A percentile compares a stretch with the other conserved stretches of the same genome.
Evolutionary conservation across 1,284 basidiomycete species (phyloP).

Genomic region (Cutaneotrichosporon sp.): DNA sequence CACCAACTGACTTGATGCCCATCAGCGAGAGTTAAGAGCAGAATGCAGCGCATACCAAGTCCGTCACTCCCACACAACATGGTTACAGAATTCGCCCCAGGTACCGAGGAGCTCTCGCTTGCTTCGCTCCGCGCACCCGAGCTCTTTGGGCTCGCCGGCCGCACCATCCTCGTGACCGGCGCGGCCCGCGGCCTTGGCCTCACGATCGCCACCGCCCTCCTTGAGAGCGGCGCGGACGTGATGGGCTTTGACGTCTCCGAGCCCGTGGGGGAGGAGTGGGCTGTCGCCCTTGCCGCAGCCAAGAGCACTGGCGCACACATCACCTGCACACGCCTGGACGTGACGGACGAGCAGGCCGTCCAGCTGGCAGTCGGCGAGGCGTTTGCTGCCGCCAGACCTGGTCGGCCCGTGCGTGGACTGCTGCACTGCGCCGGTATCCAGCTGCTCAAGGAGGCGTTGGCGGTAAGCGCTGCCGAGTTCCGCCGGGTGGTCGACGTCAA

Average conservation of each 20-base stretch:
- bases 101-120: too few species aligned
- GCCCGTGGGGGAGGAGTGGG: conserved; percentile 66
- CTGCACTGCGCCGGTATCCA: conserved; percentile 77
- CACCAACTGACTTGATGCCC: too few species aligned
- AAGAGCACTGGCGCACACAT: conserved; percentile 56
- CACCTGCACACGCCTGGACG: conserved; percentile 67
- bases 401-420: conserved; percentile 52
- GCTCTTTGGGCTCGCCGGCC: conserved; percentile 65
- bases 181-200: conserved; percentile 75
- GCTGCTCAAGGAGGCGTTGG: conserved; percentile 64
- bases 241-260: conserved; percentile 72
- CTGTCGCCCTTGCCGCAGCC: conserved; percentile 61
- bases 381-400: conserved; percentile 65
- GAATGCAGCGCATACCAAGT: too few species aligned
- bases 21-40: too few species aligned
- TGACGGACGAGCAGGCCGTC: conserved; percentile 62
- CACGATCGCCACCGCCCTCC: conserved; percentile 72
- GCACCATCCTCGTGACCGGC: conserved; percentile 72
- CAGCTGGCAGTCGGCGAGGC: conserved; percentile 64
- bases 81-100: too few species aligned
- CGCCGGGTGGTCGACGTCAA: conserved; percentile 71
- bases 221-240: conserved; percentile 73
- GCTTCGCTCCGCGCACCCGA: neutral
- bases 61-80: too few species aligned
- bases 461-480: conserved; percentile 70